phyloP scores from a whole-genome alignment of 129 eudicot genomes.

The Flaveria ramosissima region DNA sequence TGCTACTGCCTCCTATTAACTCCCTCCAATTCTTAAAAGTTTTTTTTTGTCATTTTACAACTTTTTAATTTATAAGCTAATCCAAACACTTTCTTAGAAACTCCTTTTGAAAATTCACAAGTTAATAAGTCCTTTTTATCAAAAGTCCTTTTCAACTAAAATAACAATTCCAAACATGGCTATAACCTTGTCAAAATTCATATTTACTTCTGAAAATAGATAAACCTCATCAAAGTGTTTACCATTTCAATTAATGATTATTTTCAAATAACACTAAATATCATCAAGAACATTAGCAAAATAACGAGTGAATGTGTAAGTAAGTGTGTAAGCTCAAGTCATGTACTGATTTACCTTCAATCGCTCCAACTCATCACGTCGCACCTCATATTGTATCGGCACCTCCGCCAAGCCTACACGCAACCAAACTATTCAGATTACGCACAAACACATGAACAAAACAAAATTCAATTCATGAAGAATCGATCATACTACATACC shows the following conservation, averaged over 20 bases:
- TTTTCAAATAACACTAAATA: slow-evolving; percentile 7
- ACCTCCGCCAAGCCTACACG: slow-evolving; percentile 30
- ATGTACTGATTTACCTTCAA: slow-evolving; percentile 23
- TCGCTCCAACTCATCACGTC: slow-evolving; percentile 29
- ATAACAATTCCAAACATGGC: no score
- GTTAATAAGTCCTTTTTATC: no score
- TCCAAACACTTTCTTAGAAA: no score
- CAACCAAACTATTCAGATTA: background rate
- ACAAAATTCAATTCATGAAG: background rate
- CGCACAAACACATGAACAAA: slow-evolving; percentile 7
- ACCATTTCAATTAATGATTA: slow-evolving; percentile 12
- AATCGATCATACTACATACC: slow-evolving; percentile 30
- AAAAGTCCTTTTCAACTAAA: no score
- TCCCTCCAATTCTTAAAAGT: no score
- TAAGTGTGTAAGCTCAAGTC: background rate
- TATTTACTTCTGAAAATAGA: slow-evolving; percentile 6
- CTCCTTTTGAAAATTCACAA: no score
- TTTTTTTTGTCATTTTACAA: no score
- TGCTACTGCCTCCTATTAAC: no score
- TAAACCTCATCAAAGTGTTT: background rate
- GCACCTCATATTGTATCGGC: slow-evolving; percentile 30
- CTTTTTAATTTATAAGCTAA: no score
- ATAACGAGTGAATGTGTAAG: background rate
- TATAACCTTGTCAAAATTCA: no score
- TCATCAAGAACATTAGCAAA: background rate